Evolutionary conservation across 2,329 filamentous ascomycete species (phyloP), one percentile per base, ranked within the genome.

Genomic region (Fusarium foetens): DNA sequence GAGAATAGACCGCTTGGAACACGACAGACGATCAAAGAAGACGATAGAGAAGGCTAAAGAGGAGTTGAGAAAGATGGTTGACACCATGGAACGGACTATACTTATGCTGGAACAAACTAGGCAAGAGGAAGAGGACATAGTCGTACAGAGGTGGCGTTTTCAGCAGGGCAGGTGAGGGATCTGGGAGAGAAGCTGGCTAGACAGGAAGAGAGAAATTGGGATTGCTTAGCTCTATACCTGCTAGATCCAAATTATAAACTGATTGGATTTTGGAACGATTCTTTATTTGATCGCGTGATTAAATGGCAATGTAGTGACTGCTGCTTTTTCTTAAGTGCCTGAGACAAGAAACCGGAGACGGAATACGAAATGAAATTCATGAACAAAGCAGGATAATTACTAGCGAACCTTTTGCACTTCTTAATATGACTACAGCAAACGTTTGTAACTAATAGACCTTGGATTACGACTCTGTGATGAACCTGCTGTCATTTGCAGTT

Each of bases 401-500:
- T 21, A 27, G 4, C 7, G 4, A 9, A 10, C 1, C 23, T 0
- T 3, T 10, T 27, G 2, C 6, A 25, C 17, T 14, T 3, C 25
- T 21, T 6, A 8, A 8, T 8, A 29, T 16, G 4, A 46, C 3
- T 46, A 10, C 0, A 29, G 4, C 6, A n/a, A 7, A 3, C 0
- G 11, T 0, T 29, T 16, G 6, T 10, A 14, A 46, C 4, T 1
- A 3, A 21, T 3, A 21, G 25, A 27, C 19, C 25, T 3, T 21
- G 23, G 4, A 6, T 29, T 46, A 4, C 6, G 19, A 29, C 13
- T 46, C 29, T 8, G 25, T 21, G 12, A 3, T 10, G 5, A 8
- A 10, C 4, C 13, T n/a, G 8, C 25, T 16, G 6, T 13, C 8
- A 46, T 3, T 14, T 14, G 12, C 1, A 3, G 8, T 27, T 27